Conservation (phyloP, 1,284 basidiomycete species). For the Takashimella koratensis region DNA sequence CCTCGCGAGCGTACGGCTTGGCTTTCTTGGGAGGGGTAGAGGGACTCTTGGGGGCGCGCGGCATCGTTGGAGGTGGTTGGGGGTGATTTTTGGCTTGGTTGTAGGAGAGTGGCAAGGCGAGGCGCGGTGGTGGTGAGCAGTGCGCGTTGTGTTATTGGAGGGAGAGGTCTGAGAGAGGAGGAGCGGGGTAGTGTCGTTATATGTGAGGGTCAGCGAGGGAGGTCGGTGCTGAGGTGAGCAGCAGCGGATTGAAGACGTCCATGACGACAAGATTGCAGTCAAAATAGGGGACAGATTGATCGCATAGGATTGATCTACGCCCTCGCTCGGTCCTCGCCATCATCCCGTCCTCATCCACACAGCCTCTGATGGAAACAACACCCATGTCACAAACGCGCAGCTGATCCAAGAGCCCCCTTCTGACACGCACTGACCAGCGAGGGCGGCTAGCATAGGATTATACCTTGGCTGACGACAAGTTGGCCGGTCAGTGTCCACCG, state of each 20-base stretch:
- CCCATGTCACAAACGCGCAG: not conserved
- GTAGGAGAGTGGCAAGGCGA: no score
- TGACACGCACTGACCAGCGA: no score
- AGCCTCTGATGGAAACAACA: no score
- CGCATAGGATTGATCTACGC: not conserved
- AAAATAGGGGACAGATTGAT: no score
- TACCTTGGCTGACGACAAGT: not conserved
- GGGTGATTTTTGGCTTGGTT: no score
- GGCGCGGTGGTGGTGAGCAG: not conserved
- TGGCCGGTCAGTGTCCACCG: conserved; percentile 6
- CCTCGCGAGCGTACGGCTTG: not conserved
- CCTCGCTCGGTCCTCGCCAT: not conserved
- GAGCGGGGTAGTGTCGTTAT: no score
- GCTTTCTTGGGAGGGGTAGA: not conserved
- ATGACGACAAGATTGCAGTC: not conserved
- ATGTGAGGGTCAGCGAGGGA: not conserved
- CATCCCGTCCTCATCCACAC: no score
- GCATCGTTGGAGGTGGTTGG: no score
- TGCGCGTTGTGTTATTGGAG: not conserved
- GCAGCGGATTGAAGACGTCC: no score
- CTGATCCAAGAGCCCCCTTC: no score
- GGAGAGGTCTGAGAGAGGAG: not conserved
- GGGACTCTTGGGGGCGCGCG: not conserved
- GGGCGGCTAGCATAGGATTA: no score
- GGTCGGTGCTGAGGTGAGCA: not conserved